Evolutionary conservation across 176 grass and related monocot genomes (phyloP), one percentile per base, ranked within the genome.

Genomic region (Raddia distichophylla): DNA sequence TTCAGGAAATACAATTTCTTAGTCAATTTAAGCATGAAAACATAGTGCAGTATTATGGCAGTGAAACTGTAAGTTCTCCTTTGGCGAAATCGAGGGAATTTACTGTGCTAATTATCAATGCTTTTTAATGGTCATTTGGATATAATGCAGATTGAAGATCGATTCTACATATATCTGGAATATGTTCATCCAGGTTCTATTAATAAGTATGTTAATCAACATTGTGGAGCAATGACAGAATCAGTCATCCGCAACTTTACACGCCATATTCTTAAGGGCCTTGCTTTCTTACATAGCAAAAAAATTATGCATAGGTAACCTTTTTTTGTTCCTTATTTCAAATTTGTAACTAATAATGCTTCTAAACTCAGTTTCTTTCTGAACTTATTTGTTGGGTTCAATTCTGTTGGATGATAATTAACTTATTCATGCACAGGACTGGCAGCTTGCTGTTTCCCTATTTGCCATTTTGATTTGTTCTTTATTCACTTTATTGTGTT

Each of bases 21-120:
- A 95, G 96, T 65, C 93, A 99, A 80, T 99, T 95, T 85, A 95
- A 99, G 93, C 96, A 99, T 65, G 90, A 89, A 78, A 99, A 99
- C 80, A 95, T 99, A 61, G 96, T 99, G 73, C 96, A 99, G 76
- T 99, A 99, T 74, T 95, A 95, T 16, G 96, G 96, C 77, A 93
- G 90, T 80, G 93, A 99, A 78, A 93, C 62, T 67, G 95, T 98
- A 90, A 98, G 95, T 72, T 87, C 56, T 84, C 58, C 56, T 83
- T 56, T 69, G 56, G 56, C 19, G 47, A 52, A 5, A 12, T 67
- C 22, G n/a, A 74, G 51, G 20, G 48, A 8, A 50, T 71, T 53
- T 84, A 45, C 15, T 53, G 8, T 75, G 9, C 51, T 40, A 67
- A 19, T 82, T 89, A 71, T 67, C 44, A 49, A 46, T 86, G 64